Evolutionary conservation across 208 protist species (phyloP).

Genomic region (Crithidia fasciculata): DNA sequence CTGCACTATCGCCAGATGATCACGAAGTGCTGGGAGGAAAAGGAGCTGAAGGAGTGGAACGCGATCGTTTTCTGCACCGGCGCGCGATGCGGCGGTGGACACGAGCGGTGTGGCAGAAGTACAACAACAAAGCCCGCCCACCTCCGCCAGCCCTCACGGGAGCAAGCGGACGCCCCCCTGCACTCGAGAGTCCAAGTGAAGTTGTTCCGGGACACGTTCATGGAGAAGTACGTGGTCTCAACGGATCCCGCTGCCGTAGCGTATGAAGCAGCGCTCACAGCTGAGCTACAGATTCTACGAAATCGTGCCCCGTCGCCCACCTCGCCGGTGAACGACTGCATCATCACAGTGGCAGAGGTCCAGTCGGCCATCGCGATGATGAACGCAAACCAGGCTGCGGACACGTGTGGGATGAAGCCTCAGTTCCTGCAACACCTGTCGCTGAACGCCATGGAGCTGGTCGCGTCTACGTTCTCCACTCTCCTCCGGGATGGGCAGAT

Average conservation of each 20-base stretch:
- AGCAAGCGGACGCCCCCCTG: neutral
- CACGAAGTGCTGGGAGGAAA: no score
- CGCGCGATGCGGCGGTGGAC: neutral
- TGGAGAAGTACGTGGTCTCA: neutral
- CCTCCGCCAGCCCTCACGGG: neutral
- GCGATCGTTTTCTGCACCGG: no score
- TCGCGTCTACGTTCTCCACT: neutral
- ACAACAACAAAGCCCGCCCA: neutral
- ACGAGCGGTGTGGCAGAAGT: neutral
- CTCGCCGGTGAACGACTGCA: neutral
- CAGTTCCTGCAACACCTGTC: neutral
- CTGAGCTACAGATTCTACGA: neutral
- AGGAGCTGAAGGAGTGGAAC: no score
- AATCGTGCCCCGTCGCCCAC: neutral
- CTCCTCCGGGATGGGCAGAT: neutral
- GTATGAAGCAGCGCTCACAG: neutral
- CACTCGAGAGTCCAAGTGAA: neutral
- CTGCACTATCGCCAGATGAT: no score
- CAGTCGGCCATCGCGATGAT: neutral
- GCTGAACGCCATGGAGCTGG: neutral
- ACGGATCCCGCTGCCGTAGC: neutral
- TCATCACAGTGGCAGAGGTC: neutral
- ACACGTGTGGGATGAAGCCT: constrained; percentile 2
- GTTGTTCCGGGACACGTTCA: neutral
- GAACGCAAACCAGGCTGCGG: neutral